phyloP scores from a whole-genome alignment of 1,139 yeast species.

The Chernovozyma aurita region DNA sequence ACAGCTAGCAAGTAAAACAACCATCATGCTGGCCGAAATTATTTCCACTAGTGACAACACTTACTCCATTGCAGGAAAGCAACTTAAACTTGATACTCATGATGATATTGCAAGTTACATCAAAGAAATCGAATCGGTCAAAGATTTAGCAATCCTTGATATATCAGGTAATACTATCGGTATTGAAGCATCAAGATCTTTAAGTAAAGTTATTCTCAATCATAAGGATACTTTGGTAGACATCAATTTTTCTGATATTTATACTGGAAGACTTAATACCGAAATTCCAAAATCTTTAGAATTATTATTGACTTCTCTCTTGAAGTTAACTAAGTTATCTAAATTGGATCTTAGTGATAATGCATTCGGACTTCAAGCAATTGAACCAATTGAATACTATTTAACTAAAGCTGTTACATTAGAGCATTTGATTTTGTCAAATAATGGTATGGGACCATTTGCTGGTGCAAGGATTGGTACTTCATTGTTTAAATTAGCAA shows the following conservation, averaged over 20 bases:
- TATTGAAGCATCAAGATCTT: conserved; percentile 73
- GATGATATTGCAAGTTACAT: conserved; percentile 70
- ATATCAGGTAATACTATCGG: conserved; percentile 94
- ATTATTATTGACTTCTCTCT: conserved; percentile 66
- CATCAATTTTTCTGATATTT: conserved; percentile 83
- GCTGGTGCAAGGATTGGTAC: conserved; percentile 94
- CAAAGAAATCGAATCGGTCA: conserved; percentile 42
- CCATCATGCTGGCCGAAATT: background rate
- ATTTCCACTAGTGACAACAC: conserved; percentile 21
- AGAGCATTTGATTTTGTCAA: conserved; percentile 81
- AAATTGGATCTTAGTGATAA: conserved; percentile 87
- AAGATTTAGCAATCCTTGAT: conserved; percentile 55
- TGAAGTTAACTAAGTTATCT: conserved; percentile 62
- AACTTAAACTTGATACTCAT: conserved; percentile 66
- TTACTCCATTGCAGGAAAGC: conserved; percentile 69
- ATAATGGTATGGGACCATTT: conserved; percentile 97
- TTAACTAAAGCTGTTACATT: conserved; percentile 72
- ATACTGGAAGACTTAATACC: conserved; percentile 90
- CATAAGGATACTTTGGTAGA: conserved; percentile 52
- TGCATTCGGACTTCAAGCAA: conserved; percentile 94
- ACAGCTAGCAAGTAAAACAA: too few species aligned
- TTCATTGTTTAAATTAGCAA: conserved; percentile 71
- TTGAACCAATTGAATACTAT: conserved; percentile 80
- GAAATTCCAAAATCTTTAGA: conserved; percentile 87
- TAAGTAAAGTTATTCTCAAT: conserved; percentile 57